phyloP scores from a whole-genome alignment of 352 stramenopile species.

The Phytophthora pistaciae region DNA sequence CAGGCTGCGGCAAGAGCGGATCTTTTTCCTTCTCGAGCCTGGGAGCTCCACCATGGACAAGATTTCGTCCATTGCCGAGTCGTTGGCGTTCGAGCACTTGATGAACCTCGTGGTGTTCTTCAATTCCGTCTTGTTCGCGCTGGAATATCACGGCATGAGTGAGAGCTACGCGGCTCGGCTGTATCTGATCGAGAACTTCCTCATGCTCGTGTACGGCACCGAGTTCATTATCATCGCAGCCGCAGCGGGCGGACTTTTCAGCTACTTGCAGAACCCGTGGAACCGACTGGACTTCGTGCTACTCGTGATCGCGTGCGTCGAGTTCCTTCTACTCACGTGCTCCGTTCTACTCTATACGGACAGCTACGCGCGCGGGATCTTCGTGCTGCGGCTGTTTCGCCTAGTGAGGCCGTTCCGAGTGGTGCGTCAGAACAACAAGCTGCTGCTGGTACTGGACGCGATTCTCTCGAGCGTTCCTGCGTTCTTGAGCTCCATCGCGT shows the following conservation, averaged over 20 bases:
- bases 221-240: constrained; percentile 78
- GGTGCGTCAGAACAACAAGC: constrained; percentile 78
- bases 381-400: constrained; percentile 84
- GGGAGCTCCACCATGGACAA: constrained; percentile 58
- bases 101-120: constrained; percentile 83
- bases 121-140: constrained; percentile 79
- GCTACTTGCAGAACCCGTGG: constrained; percentile 84
- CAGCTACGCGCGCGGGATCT: constrained; percentile 75
- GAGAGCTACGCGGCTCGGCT: constrained; percentile 60
- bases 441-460: constrained; percentile 77
- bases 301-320: constrained; percentile 67
- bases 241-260: constrained; percentile 58
- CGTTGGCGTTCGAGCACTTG: constrained; percentile 72
- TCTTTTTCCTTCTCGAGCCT: constrained; percentile 74
- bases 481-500: constrained; percentile 70
- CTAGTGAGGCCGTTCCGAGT: constrained; percentile 81
- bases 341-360: constrained; percentile 73
- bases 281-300: constrained; percentile 84
- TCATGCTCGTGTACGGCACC: constrained; percentile 75
- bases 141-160: constrained; percentile 83
- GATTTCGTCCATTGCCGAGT: constrained; percentile 61
- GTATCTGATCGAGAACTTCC: constrained; percentile 69
- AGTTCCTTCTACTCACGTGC: constrained; percentile 67
- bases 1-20: constrained; percentile 60
- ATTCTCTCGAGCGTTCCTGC: constrained; percentile 73